phyloP scores from a whole-genome alignment of 371 early-diverging fungal species.

The Lichtheimia corymbifera region DNA sequence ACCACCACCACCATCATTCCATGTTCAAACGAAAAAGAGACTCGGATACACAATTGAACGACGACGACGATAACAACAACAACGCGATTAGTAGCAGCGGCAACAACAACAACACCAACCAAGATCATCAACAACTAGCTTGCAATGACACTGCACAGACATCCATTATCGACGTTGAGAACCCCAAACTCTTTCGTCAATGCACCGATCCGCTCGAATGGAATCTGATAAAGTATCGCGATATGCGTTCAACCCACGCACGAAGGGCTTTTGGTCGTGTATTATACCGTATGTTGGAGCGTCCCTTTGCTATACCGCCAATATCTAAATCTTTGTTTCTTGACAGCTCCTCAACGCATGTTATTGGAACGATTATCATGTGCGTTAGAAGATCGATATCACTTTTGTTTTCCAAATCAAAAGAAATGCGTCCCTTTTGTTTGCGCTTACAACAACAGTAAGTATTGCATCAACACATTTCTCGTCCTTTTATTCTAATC shows the following conservation, averaged over 20 bases:
- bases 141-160: too few relatives aligned
- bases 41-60: too few relatives aligned
- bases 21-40: too few relatives aligned
- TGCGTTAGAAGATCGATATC: constrained; percentile 8
- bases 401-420: constrained; percentile 17
- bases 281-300: not conserved
- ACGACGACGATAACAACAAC: too few relatives aligned
- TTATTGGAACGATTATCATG: constrained; percentile 1
- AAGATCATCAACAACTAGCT: not conserved
- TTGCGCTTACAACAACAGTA: constrained; percentile 22
- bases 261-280: not conserved
- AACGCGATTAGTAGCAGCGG: not conserved
- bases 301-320: too few relatives aligned
- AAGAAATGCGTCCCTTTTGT: constrained; percentile 17
- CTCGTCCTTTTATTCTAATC: constrained; percentile 11
- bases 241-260: not conserved
- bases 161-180: not conserved
- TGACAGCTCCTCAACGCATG: constrained; percentile 3
- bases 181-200: not conserved
- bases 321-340: not conserved
- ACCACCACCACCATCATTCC: too few relatives aligned
- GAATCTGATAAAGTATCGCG: not conserved
- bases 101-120: not conserved
- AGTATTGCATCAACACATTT: not conserved
- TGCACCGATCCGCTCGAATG: not conserved